These are phyloP conservation scores for Penicillium sclerotigenum DNA, from an alignment of 2,329 filamentous ascomycete species.

Conservation along the genomic window DNA sequence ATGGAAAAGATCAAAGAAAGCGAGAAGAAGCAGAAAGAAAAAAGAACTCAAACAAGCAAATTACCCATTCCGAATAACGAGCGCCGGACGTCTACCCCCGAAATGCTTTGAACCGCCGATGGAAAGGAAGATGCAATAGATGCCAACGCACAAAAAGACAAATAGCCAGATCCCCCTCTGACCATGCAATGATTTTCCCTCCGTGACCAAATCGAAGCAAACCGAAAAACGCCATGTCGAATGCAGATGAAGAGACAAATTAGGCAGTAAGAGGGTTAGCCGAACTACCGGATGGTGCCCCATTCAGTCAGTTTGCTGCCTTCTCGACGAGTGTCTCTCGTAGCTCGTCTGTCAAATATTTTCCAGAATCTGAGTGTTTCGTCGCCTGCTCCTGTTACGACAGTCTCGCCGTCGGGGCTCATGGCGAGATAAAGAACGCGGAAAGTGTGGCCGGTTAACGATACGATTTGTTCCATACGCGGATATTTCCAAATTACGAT, in stretches of 20 bases:
- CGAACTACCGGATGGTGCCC: slow-evolving; percentile 67
- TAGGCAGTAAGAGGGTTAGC: slow-evolving; percentile 7
- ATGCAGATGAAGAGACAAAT: slow-evolving; percentile 30
- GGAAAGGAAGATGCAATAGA: slow-evolving; percentile 29
- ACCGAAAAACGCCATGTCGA: slow-evolving; percentile 36
- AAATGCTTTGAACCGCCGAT: slow-evolving; percentile 24
- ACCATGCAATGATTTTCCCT: slow-evolving; percentile 26
- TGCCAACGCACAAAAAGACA: slow-evolving; percentile 27
- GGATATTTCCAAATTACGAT: slow-evolving; percentile 99
- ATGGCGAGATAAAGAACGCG: slow-evolving; percentile 94
- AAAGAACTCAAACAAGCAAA: neutral
- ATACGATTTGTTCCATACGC: slow-evolving; percentile 94
- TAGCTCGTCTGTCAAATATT: slow-evolving; percentile 80
- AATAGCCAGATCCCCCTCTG: slow-evolving; percentile 18
- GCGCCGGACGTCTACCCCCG: slow-evolving; percentile 15
- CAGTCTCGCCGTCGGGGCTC: slow-evolving; percentile 90
- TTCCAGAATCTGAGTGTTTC: slow-evolving; percentile 98
- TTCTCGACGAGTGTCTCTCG: slow-evolving; percentile 65
- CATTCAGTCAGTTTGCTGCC: slow-evolving; percentile 68
- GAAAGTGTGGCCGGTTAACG: slow-evolving; percentile 92
- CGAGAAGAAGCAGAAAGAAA: slow-evolving; percentile 9
- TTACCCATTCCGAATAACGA: neutral
- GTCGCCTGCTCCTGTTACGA: slow-evolving; percentile 94
- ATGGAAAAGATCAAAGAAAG: slow-evolving; percentile 1
- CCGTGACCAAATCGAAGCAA: slow-evolving; percentile 14